Base-by-base conservation (phyloP, 192 early-diverging fungal species). In the Backusella parvicylindrica region DNA sequence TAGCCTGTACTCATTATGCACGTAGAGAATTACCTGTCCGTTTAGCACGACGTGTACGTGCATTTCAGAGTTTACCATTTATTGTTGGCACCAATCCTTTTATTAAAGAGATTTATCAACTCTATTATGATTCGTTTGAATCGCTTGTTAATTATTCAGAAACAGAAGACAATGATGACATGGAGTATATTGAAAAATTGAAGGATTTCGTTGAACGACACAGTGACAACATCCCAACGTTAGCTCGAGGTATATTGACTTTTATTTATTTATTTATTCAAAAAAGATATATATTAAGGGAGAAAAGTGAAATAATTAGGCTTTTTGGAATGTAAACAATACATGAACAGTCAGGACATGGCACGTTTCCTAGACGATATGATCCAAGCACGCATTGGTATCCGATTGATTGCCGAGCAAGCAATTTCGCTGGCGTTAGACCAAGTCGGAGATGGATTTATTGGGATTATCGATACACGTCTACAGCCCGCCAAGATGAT, bases 41-140 rank as follows among this genome's bases (percentile, higher is more conserved):
- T 6, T 84, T 99, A 75, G 96, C 96, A 30, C 82, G 93, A 71
- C 91, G 96, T 9, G 93, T 97, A 18, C 87, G 88, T 75, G 94
- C 92, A 8, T 90, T 98, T 64, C 94, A 98, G 80, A 92, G 89
- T 56, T 84, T 97, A 37, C 96, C 96, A 0, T 98, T 96, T 77
- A 99, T 99, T 68, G 96, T 99, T 40, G 97, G 95, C 65, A 95
- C 94, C 60, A 99, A 99, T 79, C 97, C 97, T 0, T 89, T 94
- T 75, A 96, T 99, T 68, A 85, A 91, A 53, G 83, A 84, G 41
- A 90, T 97, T 11, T 97, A 97, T 80, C 82, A 89, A 56, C 90
- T 95, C n/a, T 95, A 94, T 73, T 89, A 87, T 69, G 88, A 92
- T 68, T 92, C 94, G 12, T 92, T 95, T 73, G 91, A 92, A 67